These are phyloP conservation scores for Actinomortierella wolfii DNA, from an alignment of 371 early-diverging fungal genomes.

Conservation along the genomic window DNA sequence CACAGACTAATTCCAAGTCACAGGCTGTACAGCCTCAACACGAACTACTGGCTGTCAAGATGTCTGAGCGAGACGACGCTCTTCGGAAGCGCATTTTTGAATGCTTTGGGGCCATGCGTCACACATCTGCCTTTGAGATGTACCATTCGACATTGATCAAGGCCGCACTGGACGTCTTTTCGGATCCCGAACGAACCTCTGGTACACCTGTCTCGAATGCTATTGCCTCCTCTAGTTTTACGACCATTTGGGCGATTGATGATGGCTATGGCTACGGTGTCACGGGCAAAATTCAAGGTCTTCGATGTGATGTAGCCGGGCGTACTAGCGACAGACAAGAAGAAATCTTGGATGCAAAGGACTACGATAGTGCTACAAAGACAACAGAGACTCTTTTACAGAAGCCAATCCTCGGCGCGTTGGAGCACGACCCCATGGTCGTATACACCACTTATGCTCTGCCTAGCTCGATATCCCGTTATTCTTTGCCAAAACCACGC, in stretches of 20 bases:
- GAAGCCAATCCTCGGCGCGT: slow-evolving; percentile 64
- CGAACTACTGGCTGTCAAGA: slow-evolving; percentile 48
- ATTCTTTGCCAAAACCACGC: slow-evolving; percentile 47
- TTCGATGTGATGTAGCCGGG: slow-evolving; percentile 53
- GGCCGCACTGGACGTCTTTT: slow-evolving; percentile 50
- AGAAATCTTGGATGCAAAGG: slow-evolving; percentile 62
- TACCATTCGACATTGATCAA: slow-evolving; percentile 36
- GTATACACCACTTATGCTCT: slow-evolving; percentile 55
- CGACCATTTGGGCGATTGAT: slow-evolving; percentile 60
- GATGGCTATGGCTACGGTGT: slow-evolving; percentile 70
- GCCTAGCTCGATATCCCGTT: slow-evolving; percentile 30
- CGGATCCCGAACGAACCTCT: slow-evolving; percentile 62
- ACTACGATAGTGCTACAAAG: slow-evolving; percentile 54
- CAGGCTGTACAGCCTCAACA: slow-evolving; percentile 33
- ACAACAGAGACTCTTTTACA: slow-evolving; percentile 56
- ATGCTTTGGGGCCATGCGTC: slow-evolving; percentile 72
- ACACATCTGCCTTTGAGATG: slow-evolving; percentile 70
- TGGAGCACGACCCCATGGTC: slow-evolving; percentile 63
- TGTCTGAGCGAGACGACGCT: slow-evolving; percentile 66
- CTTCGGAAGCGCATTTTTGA: slow-evolving; percentile 72
- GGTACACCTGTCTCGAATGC: slow-evolving; percentile 54
- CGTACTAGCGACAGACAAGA: slow-evolving; percentile 48
- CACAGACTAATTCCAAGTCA: slow-evolving; percentile 40
- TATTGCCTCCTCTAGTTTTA: slow-evolving; percentile 60
- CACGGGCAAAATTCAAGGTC: slow-evolving; percentile 64